Evolutionary conservation across 768 basidiomycete genomes (phyloP).

Genomic region (Pholiota microspora): DNA sequence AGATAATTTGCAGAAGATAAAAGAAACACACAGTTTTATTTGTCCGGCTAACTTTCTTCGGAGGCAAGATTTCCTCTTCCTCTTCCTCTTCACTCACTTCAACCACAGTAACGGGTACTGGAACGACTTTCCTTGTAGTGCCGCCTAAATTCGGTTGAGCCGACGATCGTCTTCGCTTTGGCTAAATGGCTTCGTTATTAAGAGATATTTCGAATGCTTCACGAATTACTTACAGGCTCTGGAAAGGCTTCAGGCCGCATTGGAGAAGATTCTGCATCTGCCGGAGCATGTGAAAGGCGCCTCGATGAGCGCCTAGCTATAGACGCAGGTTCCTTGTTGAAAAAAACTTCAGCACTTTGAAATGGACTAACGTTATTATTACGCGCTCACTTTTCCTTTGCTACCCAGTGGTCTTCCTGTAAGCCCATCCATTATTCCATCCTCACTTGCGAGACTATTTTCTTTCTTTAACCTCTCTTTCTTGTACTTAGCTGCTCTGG

Average conservation of each 20-base stretch:
- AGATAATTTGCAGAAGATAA: background rate
- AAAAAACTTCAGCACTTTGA: background rate
- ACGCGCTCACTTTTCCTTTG: constrained; percentile 39
- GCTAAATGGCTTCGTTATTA: constrained; percentile 34
- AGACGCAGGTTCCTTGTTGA: constrained; percentile 10
- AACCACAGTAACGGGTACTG: constrained; percentile 42
- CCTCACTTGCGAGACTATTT: constrained; percentile 74
- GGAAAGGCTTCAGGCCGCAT: constrained; percentile 43
- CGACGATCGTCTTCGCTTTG: constrained; percentile 79
- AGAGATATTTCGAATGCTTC: constrained; percentile 12
- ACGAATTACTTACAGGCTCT: constrained; percentile 37
- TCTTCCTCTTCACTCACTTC: constrained; percentile 82
- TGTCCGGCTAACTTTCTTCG: constrained; percentile 57
- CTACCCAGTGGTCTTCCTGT: constrained; percentile 68
- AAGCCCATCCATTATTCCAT: constrained; percentile 80
- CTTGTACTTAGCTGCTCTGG: constrained; percentile 53
- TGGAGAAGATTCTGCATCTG: constrained; percentile 39
- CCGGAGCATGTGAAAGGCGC: constrained; percentile 59
- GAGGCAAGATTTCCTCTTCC: constrained; percentile 45
- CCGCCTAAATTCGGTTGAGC: constrained; percentile 70
- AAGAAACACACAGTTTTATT: constrained; percentile 53
- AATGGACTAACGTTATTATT: background rate
- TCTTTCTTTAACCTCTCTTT: constrained; percentile 63
- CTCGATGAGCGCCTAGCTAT: constrained; percentile 45
- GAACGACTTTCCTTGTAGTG: constrained; percentile 34